phyloP scores from a whole-genome alignment of 2,329 filamentous ascomycete genomes.

The Trematosphaeria pertusa region DNA sequence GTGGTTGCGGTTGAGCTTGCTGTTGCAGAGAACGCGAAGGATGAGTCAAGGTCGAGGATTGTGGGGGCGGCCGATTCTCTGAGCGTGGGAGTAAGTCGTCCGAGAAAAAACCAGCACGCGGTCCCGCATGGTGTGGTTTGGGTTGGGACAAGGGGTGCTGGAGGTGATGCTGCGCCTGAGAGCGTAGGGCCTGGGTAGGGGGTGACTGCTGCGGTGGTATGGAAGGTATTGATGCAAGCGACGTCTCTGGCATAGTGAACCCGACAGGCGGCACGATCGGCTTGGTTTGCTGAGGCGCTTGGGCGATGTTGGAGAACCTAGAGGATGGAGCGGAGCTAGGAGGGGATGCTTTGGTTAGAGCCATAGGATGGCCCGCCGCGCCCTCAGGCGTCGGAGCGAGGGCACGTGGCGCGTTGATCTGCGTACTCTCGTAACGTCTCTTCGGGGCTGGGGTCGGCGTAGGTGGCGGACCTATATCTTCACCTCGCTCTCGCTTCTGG shows the following conservation, averaged over 20 bases:
- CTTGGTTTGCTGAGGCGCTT: constrained; percentile 40
- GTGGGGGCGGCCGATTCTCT: constrained; percentile 39
- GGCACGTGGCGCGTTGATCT: constrained; percentile 47
- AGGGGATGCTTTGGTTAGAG: constrained; percentile 49
- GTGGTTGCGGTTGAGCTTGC: constrained; percentile 33
- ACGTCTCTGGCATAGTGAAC: constrained; percentile 35
- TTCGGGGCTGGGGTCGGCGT: constrained; percentile 57
- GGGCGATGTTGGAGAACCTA: constrained; percentile 41
- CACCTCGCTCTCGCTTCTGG: constrained; percentile 50
- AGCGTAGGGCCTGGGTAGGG: constrained; percentile 29
- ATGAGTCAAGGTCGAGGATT: constrained; percentile 30
- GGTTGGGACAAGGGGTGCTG: constrained; percentile 36
- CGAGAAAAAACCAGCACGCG: constrained; percentile 46
- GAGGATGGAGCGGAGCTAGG: constrained; percentile 31
- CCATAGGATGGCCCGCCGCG: constrained; percentile 28
- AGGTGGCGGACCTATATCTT: constrained; percentile 56
- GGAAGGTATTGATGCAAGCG: constrained; percentile 35
- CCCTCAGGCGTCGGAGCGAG: constrained; percentile 56
- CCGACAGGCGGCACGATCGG: constrained; percentile 28
- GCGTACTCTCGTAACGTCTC: constrained; percentile 55
- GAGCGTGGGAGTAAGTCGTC: constrained; percentile 37
- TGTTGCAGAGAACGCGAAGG: constrained; percentile 33
- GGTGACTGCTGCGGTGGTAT: constrained; percentile 40
- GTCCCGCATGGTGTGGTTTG: constrained; percentile 37
- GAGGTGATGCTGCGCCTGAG: constrained; percentile 36